A percentile compares a stretch with the other conserved stretches of the same genome.
These are phyloP conservation scores for Cadophora malorum DNA, from an alignment of 2,329 filamentous ascomycete species.

Conservation along the genomic window DNA sequence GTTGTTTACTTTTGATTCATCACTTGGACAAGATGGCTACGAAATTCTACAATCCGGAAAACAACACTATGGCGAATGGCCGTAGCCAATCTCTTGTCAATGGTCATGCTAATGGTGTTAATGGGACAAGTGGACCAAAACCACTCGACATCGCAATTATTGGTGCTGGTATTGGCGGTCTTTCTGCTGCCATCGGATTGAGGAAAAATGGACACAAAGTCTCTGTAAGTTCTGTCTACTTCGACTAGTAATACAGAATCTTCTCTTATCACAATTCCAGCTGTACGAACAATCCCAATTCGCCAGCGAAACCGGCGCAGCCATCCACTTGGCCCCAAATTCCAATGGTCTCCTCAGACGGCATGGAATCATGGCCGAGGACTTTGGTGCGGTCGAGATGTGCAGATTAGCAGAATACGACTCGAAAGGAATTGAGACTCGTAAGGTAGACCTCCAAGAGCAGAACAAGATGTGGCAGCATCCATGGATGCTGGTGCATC, in stretches of 20 bases:
- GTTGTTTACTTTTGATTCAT: background rate
- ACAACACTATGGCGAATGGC: slow-evolving; percentile 2
- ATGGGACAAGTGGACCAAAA: slow-evolving; percentile 30
- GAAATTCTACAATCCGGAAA: slow-evolving; percentile 2
- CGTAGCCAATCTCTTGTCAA: background rate
- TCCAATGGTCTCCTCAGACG: slow-evolving; percentile 58
- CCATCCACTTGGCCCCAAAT: slow-evolving; percentile 67
- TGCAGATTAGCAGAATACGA: background rate
- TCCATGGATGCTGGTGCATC: background rate
- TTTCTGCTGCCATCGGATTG: slow-evolving; percentile 56
- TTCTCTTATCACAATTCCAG: slow-evolving; percentile 42
- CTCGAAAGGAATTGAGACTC: background rate
- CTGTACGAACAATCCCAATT: slow-evolving; percentile 63
- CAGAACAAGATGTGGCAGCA: background rate
- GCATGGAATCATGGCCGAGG: background rate
- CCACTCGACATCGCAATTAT: slow-evolving; percentile 35
- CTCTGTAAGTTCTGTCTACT: slow-evolving; percentile 21
- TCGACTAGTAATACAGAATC: background rate
- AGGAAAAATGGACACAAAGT: slow-evolving; percentile 31
- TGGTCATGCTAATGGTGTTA: background rate
- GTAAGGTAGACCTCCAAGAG: background rate
- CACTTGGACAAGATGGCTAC: background rate
- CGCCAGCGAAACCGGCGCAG: slow-evolving; percentile 60
- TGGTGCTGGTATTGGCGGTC: slow-evolving; percentile 58
- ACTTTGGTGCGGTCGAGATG: background rate